A percentile compares a stretch with the other conserved stretches of the same genome.
Evolutionary conservation across 1,284 basidiomycete species (phyloP).

Genomic region (Tylopilus orsonianus): DNA sequence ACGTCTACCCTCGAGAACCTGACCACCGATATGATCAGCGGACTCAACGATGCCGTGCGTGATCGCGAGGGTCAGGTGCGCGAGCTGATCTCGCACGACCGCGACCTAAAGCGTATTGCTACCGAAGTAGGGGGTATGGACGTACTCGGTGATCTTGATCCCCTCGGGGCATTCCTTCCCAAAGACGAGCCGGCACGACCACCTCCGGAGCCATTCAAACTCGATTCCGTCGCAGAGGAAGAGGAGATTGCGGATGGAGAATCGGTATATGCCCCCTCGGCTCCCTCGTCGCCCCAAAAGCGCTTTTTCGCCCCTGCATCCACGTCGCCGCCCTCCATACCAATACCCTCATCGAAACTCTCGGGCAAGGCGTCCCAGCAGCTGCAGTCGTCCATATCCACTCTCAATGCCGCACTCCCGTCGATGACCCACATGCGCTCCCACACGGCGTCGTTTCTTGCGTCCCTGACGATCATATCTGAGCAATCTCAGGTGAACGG

Average conservation of each 20-base stretch:
- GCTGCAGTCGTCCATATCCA: constrained; percentile 31
- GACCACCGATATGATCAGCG: constrained; percentile 74
- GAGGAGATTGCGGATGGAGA: constrained; percentile 46
- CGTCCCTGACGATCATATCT: constrained; percentile 75
- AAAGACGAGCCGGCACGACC: constrained; percentile 29
- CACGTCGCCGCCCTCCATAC: constrained; percentile 18
- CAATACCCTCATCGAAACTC: constrained; percentile 26
- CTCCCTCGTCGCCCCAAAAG: constrained; percentile 32
- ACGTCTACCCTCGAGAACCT: constrained; percentile 61
- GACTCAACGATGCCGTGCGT: constrained; percentile 69
- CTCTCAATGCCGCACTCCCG: constrained; percentile 27
- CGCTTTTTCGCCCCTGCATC: constrained; percentile 19
- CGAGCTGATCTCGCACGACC: constrained; percentile 71
- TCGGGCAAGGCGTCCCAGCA: constrained; percentile 20
- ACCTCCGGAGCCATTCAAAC: constrained; percentile 14
- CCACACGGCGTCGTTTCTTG: constrained; percentile 67
- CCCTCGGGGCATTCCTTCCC: constrained; percentile 52
- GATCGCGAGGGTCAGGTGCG: constrained; percentile 78
- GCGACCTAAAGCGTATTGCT: constrained; percentile 75
- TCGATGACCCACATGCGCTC: constrained; percentile 67
- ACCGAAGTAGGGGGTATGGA: constrained; percentile 74
- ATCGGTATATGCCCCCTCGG: constrained; percentile 22
- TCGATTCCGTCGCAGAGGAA: constrained; percentile 53
- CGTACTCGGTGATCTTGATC: constrained; percentile 66
- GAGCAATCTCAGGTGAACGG: constrained; percentile 84